Evolutionary conservation across 2,329 filamentous ascomycete genomes (phyloP).

Genomic region (Colletotrichum melonis): DNA sequence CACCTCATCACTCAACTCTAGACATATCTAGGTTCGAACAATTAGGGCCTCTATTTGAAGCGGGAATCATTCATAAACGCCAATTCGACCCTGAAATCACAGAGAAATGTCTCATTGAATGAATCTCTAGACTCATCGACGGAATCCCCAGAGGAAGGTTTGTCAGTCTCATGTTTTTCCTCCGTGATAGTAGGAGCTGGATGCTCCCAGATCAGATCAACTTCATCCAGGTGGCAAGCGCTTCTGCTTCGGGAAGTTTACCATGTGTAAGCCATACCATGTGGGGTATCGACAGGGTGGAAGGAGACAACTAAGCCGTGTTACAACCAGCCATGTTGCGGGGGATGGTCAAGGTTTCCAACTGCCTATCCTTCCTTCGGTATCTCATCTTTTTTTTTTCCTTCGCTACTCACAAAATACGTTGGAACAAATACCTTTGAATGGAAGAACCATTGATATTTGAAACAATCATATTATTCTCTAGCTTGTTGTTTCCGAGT

Average conservation of each 20-base stretch:
- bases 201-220: background rate
- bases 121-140: background rate
- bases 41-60: background rate
- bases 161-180: background rate
- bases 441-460: background rate
- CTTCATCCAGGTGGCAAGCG: conserved; percentile 7
- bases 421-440: background rate
- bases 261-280: background rate
- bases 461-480: background rate
- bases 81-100: background rate
- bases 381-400: background rate
- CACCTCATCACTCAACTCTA: background rate
- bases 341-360: background rate
- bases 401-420: background rate
- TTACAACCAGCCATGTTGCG: background rate
- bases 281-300: background rate
- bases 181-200: background rate
- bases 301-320: conserved; percentile 3
- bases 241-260: background rate
- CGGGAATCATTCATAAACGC: background rate
- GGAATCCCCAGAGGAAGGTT: background rate
- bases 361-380: background rate
- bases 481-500: background rate
- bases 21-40: background rate
- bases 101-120: background rate